These are phyloP conservation scores for Nicotiana knightiana DNA, from an alignment of 257 asterid genomes.

Conservation along the genomic window DNA sequence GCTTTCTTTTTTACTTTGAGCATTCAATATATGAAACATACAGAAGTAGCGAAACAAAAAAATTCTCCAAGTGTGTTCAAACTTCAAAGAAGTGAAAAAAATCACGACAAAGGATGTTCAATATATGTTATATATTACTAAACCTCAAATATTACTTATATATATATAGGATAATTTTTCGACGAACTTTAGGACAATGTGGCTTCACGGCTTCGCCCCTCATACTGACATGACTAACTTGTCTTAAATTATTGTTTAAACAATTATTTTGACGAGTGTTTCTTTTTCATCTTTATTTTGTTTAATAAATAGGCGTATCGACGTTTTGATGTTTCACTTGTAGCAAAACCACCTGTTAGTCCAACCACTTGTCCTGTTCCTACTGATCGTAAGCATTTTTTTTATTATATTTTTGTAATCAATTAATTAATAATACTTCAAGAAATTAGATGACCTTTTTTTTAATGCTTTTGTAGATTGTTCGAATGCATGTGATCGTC, in stretches of 20 bases:
- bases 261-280: background rate
- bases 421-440: background rate
- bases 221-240: background rate
- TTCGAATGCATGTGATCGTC: slow-evolving; percentile 6
- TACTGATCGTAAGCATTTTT: background rate
- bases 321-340: background rate
- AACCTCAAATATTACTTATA: no score
- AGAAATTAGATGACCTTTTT: background rate
- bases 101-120: no score
- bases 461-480: background rate
- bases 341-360: background rate
- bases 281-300: background rate
- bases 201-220: no score
- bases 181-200: no score
- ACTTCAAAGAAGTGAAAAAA: no score
- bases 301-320: background rate
- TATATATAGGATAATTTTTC: no score
- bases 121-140: no score
- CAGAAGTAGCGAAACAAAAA: no score
- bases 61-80: no score
- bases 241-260: background rate
- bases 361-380: background rate
- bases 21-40: no score
- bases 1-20: background rate
- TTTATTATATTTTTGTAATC: no score